A percentile compares a stretch with the other conserved stretches of the same genome.
These are phyloP conservation scores for Xylariaceae sp. DNA, from an alignment of 2,329 filamentous ascomycete species.

Conservation along the genomic window DNA sequence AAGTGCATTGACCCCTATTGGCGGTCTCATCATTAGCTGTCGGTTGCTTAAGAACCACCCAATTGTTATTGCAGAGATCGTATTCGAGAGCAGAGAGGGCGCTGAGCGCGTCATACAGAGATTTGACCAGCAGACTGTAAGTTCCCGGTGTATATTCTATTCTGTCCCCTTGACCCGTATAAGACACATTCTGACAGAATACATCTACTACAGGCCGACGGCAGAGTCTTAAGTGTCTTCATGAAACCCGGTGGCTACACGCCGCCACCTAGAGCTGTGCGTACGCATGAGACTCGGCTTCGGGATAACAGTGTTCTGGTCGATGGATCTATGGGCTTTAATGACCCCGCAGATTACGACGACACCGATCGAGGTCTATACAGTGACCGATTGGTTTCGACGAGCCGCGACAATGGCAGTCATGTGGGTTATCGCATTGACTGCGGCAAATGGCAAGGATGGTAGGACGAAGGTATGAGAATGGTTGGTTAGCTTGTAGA, in stretches of 20 bases:
- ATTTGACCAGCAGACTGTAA: conserved; percentile 73
- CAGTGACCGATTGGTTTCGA: conserved; percentile 43
- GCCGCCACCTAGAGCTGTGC: conserved; percentile 31
- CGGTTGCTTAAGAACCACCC: conserved; percentile 62
- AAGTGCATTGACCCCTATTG: conserved; percentile 72
- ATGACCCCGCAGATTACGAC: conserved; percentile 42
- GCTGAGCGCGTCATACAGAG: conserved; percentile 69
- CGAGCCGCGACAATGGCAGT: conserved; percentile 17
- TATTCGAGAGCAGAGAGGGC: conserved; percentile 65
- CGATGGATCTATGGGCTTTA: conserved; percentile 51
- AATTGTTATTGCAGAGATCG: conserved; percentile 71
- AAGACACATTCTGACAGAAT: not conserved
- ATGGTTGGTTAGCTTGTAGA: not conserved
- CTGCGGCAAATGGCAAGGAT: conserved; percentile 23
- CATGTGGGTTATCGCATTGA: conserved; percentile 20
- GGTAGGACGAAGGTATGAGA: conserved; percentile 18
- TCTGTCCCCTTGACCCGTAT: not conserved
- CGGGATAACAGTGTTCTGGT: conserved; percentile 39
- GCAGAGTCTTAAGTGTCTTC: conserved; percentile 67
- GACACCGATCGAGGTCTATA: conserved; percentile 42
- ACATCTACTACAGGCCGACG: conserved; percentile 56
- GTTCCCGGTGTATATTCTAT: conserved; percentile 26
- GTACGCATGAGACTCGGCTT: conserved; percentile 32
- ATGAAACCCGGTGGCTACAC: conserved; percentile 49
- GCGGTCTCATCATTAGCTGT: conserved; percentile 63